Percentiles rank a stretch among this genome's conserved stretches.
phyloP scores from a whole-genome alignment of 1,139 yeast species.

The Meyerozyma guilliermondii region DNA sequence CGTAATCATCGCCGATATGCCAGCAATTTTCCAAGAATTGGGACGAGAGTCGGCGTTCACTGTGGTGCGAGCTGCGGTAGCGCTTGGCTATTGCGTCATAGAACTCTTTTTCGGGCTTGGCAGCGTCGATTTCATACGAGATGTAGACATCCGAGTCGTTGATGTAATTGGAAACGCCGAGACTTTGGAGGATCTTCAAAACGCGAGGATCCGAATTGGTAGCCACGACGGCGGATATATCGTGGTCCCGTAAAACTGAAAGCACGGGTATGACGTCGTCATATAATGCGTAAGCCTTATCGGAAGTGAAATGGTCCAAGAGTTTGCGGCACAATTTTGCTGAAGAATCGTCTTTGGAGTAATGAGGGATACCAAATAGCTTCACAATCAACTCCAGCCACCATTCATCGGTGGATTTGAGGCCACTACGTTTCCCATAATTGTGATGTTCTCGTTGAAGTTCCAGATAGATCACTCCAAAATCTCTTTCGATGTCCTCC shows the following conservation, averaged over 20 bases:
- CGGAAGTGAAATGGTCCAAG: conserved; percentile 41
- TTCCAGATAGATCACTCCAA: conserved; percentile 23
- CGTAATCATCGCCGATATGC: conserved; percentile 64
- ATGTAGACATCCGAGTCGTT: conserved; percentile 33
- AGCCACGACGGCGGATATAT: conserved; percentile 40
- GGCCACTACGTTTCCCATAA: conserved; percentile 44
- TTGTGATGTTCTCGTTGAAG: conserved; percentile 43
- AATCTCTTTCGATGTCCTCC: conserved; percentile 21
- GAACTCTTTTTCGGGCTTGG: conserved; percentile 48
- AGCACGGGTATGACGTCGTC: conserved; percentile 52
- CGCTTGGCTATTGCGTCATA: conserved; percentile 34
- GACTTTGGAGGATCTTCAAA: conserved; percentile 35
- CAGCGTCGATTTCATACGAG: conserved; percentile 49
- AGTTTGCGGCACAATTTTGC: conserved; percentile 32
- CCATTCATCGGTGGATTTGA: conserved; percentile 42
- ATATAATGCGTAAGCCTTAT: conserved; percentile 48
- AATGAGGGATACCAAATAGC: conserved; percentile 31
- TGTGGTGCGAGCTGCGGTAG: background rate
- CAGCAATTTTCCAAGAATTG: conserved; percentile 29
- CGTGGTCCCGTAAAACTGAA: conserved; percentile 20
- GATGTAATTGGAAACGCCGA: conserved; percentile 40
- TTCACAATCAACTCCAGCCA: conserved; percentile 50
- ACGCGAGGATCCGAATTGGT: conserved; percentile 62
- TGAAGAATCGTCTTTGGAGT: conserved; percentile 14
- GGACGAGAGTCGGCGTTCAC: background rate